phyloP scores from a whole-genome alignment of 2,329 filamentous ascomycete species.

The Venturia nashicola region DNA sequence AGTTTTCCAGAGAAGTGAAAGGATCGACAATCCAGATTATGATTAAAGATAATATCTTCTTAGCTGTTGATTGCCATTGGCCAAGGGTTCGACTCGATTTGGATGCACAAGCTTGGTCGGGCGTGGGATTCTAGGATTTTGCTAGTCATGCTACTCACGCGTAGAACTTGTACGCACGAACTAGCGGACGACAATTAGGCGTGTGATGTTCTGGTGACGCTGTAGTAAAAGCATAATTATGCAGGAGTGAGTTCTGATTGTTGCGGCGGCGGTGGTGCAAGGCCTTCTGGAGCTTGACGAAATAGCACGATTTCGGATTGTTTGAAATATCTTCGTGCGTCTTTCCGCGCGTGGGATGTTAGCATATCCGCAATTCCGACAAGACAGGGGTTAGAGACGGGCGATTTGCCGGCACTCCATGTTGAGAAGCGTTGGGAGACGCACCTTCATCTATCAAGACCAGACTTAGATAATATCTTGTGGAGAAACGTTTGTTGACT shows the following conservation, averaged over 20 bases:
- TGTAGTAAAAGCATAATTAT: background rate
- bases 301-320: constrained; percentile 97
- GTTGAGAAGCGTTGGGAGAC: constrained; percentile 17
- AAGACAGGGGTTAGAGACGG: background rate
- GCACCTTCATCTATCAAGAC: constrained; percentile 90
- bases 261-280: constrained; percentile 35
- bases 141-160: background rate
- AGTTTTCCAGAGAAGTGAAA: background rate
- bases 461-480: constrained; percentile 90
- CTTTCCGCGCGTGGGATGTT: constrained; percentile 31
- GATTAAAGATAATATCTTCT: background rate
- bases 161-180: background rate
- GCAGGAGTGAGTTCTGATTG: constrained; percentile 17
- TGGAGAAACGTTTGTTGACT: constrained; percentile 99
- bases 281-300: constrained; percentile 53
- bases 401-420: background rate
- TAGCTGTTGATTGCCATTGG: background rate
- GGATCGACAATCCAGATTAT: background rate
- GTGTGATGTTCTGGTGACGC: background rate
- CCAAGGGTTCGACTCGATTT: background rate
- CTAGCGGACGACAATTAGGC: background rate
- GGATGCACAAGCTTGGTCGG: background rate
- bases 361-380: constrained; percentile 7
- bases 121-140: background rate
- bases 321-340: constrained; percentile 96